phyloP scores from a whole-genome alignment of 805 yeast genomes.

The Scheffersomyces stipitis region DNA sequence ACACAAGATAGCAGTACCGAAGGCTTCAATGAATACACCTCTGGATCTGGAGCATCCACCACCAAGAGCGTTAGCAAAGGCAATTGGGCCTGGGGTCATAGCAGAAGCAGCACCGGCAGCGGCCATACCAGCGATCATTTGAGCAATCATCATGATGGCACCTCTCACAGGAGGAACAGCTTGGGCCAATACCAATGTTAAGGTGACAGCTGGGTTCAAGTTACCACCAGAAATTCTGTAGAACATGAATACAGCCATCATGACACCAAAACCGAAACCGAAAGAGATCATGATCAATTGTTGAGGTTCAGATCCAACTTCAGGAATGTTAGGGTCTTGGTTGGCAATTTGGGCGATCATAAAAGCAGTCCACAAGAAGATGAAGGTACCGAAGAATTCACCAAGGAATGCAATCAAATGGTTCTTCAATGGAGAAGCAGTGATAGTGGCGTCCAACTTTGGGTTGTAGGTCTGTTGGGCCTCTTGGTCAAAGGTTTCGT shows the following conservation, averaged over 20 bases:
- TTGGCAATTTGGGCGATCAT: constrained; percentile 84
- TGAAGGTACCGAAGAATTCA: constrained; percentile 84
- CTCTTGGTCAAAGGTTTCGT: constrained; percentile 24
- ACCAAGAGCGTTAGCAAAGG: constrained; percentile 70
- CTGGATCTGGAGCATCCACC: constrained; percentile 69
- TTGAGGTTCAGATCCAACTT: constrained; percentile 50
- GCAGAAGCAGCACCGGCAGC: constrained; percentile 89
- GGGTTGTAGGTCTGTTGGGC: constrained; percentile 29
- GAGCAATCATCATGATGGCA: constrained; percentile 60
- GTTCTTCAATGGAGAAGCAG: constrained; percentile 36
- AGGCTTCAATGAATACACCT: constrained; percentile 81
- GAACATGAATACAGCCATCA: constrained; percentile 68
- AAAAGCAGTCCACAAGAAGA: constrained; percentile 79
- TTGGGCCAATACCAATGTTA: constrained; percentile 67
- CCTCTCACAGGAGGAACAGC: constrained; percentile 76
- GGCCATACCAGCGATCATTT: constrained; percentile 83
- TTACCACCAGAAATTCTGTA: constrained; percentile 85
- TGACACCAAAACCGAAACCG: constrained; percentile 85
- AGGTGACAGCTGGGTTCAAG: constrained; percentile 85
- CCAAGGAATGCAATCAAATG: constrained; percentile 69
- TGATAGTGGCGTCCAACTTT: constrained; percentile 12
- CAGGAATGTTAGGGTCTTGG: constrained; percentile 42
- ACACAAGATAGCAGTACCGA: constrained; percentile 73
- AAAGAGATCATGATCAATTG: constrained; percentile 76
- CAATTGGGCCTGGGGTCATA: constrained; percentile 77